A percentile compares a stretch with the other conserved stretches of the same genome.
phyloP scores from a whole-genome alignment of 2,329 filamentous ascomycete species.

The Coniochaeta sp. region DNA sequence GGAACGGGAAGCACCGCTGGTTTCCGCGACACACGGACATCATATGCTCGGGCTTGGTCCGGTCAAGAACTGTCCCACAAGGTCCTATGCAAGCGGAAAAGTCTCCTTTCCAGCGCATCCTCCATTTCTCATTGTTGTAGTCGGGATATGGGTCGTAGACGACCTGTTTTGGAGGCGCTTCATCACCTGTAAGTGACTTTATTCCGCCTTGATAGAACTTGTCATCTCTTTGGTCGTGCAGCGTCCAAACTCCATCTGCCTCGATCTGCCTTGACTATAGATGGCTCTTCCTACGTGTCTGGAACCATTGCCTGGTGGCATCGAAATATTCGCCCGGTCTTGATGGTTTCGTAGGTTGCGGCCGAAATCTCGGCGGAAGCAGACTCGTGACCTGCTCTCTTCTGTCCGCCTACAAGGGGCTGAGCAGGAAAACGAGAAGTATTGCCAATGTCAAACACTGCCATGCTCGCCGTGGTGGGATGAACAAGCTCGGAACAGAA shows the following conservation, averaged over 20 bases:
- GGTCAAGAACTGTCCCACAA: neutral
- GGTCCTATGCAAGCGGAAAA: conserved; percentile 1
- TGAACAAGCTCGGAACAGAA: neutral
- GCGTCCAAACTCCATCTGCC: neutral
- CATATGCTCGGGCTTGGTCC: neutral
- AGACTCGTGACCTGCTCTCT: neutral
- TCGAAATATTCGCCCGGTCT: neutral
- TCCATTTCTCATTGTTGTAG: conserved; percentile 1
- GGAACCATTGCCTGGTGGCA: neutral
- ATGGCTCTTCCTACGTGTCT: neutral
- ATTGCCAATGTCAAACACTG: neutral
- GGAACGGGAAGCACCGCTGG: conserved; percentile 2
- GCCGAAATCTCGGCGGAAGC: neutral
- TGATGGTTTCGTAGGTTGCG: neutral
- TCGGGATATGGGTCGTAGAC: conserved; percentile 3
- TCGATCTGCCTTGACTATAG: neutral
- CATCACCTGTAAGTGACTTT: neutral
- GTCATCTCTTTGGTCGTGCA: neutral
- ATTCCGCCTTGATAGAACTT: conserved; percentile 1
- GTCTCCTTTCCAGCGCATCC: neutral
- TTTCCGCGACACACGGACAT: conserved; percentile 2
- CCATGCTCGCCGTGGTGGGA: neutral
- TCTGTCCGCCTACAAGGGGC: neutral
- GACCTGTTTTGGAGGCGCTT: neutral
- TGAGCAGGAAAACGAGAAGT: neutral